phyloP scores from a whole-genome alignment of 225 moss, liverwort and hornwort species.

The Thuidium tamariscinum region DNA sequence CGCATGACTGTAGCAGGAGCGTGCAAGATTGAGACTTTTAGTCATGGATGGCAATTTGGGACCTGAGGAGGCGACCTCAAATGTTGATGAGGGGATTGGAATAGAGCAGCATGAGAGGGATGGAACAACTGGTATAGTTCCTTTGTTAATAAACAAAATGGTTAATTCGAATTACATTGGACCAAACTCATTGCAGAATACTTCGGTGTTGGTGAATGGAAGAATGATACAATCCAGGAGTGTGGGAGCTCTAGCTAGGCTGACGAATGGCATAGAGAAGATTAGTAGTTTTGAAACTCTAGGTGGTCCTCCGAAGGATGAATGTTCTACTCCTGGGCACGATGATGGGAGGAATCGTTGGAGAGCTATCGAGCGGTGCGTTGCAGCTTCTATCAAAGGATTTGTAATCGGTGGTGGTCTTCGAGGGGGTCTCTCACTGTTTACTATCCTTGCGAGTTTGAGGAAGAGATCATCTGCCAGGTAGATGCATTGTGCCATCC shows the following conservation, averaged over 20 bases:
- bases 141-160: constrained; percentile 38
- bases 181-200: background rate
- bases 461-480: constrained; percentile 45
- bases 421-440: constrained; percentile 72
- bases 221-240: constrained; percentile 36
- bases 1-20: constrained; percentile 24
- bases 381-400: constrained; percentile 74
- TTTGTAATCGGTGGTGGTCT: constrained; percentile 85
- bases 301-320: constrained; percentile 36
- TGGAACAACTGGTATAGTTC: constrained; percentile 11
- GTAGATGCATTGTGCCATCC: constrained; percentile 21
- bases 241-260: constrained; percentile 25
- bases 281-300: constrained; percentile 31
- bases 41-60: constrained; percentile 15
- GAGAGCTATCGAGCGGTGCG: constrained; percentile 67
- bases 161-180: constrained; percentile 10
- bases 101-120: constrained; percentile 8
- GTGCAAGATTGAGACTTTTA: constrained; percentile 28
- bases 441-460: constrained; percentile 58
- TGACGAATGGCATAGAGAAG: constrained; percentile 43
- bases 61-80: background rate
- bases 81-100: constrained; percentile 4
- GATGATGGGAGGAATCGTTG: constrained; percentile 38
- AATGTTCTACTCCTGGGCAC: constrained; percentile 35
- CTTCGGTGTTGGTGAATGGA: constrained; percentile 42